Evolutionary conservation across 129 eudicot genomes (phyloP).

Genomic region (Artemisia tridentata): DNA sequence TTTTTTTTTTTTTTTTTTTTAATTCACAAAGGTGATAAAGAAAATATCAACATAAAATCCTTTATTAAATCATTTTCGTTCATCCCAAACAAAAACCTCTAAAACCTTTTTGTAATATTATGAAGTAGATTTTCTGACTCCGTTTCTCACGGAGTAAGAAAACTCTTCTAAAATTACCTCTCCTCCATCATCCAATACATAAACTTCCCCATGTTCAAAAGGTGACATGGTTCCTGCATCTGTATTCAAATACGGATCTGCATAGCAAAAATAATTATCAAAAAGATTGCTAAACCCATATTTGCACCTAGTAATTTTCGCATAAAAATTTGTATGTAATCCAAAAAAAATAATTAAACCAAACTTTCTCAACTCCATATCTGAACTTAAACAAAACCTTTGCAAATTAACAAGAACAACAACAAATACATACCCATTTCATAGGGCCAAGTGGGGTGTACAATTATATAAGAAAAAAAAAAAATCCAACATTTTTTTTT

Average conservation of each 20-base stretch:
- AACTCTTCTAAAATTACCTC: slow-evolving; percentile 52
- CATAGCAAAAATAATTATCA: slow-evolving; percentile 6
- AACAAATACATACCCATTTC: slow-evolving; percentile 17
- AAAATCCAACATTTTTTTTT: no score
- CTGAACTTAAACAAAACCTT: not conserved
- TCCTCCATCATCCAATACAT: slow-evolving; percentile 94
- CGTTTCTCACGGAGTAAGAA: not conserved
- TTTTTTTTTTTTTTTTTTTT: no score
- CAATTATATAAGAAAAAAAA: not conserved
- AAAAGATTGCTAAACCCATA: not conserved
- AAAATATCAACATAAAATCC: no score
- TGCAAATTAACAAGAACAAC: slow-evolving; percentile 30
- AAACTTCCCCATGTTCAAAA: slow-evolving; percentile 97
- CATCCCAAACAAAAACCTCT: no score
- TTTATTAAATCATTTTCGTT: no score
- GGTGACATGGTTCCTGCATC: slow-evolving; percentile 99
- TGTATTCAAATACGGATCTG: slow-evolving; percentile 96
- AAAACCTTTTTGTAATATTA: no score
- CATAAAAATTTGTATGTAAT: not conserved
- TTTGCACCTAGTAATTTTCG: not conserved
- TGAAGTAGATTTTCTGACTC: not conserved
- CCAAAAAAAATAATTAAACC: slow-evolving; percentile 13
- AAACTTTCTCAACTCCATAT: slow-evolving; percentile 5
- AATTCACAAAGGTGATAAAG: no score
- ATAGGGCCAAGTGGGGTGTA: not conserved